Base-by-base conservation (phyloP, 176 grass and related monocot genomes). In the Oryza coarctata region DNA sequence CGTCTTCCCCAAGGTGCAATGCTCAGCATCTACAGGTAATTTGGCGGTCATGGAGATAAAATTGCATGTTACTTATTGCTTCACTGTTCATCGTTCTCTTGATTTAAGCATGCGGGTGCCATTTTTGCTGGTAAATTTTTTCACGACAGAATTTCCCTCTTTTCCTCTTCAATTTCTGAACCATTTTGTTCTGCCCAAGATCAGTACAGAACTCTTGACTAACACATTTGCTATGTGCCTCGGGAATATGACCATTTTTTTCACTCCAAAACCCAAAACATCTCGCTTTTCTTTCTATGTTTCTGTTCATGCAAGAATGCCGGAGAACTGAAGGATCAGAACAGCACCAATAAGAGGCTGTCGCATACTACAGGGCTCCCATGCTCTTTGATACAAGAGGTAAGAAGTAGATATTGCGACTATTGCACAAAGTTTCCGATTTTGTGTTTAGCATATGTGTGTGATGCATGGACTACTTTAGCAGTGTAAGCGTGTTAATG, bases 311-410 rank as follows among this genome's bases (percentile, higher is more conserved):
- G 29, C n/a, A 87, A 95, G 93, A 86, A 76, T 82, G 82, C 77
- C 0, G 74, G 79, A 78, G 85, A 88, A 78, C 22, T 22, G 12
- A 80, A 87, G 74, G 74, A 73, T 65, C 45, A 88, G 70, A 84
- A 28, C 43, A 78, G 79, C 60, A 77, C 64, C 29, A 83, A 31
- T 27, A 88, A 83, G 13, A 82, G 70, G 40, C 65, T 65, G 40
- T 14, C 76, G 10, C 57, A 52, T 61, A 66, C 26, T 22, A 73
- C 41, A 55, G 61, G 85, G 55, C 43, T 82, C 17, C 84, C 87
- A 36, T 85, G 70, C 75, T 90, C 93, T 52, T 83, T 99, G 39
- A 89, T 74, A 52, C 86, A 83, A 77, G 96, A 99, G 96, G 93
- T 95, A 83, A 84, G 55, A 18, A 52, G n/a, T 75, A 32, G 60